Evolutionary conservation across 495 filamentous ascomycete species (phyloP), one percentile per base, ranked within the genome.

Genomic region (Aspergillus kassunensis): DNA sequence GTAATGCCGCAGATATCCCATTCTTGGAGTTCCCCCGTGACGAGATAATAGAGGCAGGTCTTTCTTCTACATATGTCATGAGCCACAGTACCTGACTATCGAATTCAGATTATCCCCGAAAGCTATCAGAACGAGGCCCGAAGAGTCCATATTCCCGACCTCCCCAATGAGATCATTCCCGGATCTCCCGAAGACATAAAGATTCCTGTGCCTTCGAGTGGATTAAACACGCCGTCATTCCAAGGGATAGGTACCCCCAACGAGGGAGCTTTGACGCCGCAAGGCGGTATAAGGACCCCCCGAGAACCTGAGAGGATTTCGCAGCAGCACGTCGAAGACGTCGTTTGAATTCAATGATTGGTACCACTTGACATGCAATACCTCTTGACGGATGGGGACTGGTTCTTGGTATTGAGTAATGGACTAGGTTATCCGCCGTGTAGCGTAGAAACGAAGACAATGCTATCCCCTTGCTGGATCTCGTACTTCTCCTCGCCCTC

Each of bases 391-490:
- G 34, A 41, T 35, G 33, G 39, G n/a, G 16, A 21, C 27, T 42
- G 52, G 41, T 43, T 36, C 31, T 46, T 33, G 29, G 44, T 10
- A 15, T 30, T 49, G 39, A 55, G 45, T 48, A 36, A 35, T 30
- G 20, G 30, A 31, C 35, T 47, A 21, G 34, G 29, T 60, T 73
- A 95, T 51, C 93, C 93, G 23, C 93, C 93, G 67, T 99, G 93
- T 25, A 99, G 76, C n/a, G 93, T 99, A 46, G 90, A 96, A 44
- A 99, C 91, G 68, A 99, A 99, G 44, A 97, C 74, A 62, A 99
- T 87, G 60, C 88, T 91, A 70, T 99, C 93, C 20, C 82, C 77
- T 19, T 74, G 63, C 68, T 91, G 83, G 48, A 97, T 74, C 62
- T 90, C 84, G 66, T 96, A 97, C 49, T 77, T 78, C 56, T 91